Base-by-base conservation (phyloP, 2,329 filamentous ascomycete species). In the Ophiostoma fasciatum region DNA sequence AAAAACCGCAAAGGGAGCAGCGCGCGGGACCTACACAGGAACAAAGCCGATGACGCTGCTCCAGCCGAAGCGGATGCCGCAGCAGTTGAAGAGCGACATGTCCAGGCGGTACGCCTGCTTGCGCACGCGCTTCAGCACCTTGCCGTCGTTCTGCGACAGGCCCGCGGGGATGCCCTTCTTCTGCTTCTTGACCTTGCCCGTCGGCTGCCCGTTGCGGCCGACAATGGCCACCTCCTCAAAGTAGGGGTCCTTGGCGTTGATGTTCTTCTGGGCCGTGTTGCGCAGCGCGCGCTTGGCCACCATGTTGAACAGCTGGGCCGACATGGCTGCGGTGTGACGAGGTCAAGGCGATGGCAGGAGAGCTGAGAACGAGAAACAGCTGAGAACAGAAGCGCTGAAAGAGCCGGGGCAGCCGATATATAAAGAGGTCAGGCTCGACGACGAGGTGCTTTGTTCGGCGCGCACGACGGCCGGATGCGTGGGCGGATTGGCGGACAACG, bases 61-160 rank as follows among this genome's bases (percentile, higher is more conserved):
- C 84, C 85, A 94, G 37, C 90, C 90, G 51, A 96, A 87, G 39
- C 78, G 73, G 40, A 93, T 68, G 29, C 85, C 84, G 45, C 80
- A 72, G 51, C 83, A 72, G 50, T 72, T 85, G 62, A 88, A 92
- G 6, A 94, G 70, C 37, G 71, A 73, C 64, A 84, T 80, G 56
- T 96, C 90, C 19, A 94, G 71, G 26, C 74, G 70, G 58, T 94
- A 93, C 23, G 90, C 85, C 40, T 80, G 71, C 48, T 79, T 72
- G 57, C 93, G 88, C 48, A 93, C 83, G 48, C 79, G 80, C 48
- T 80, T 92, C 44, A 96, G 74, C 46, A 94, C 66, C 44, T 79
- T 69, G 50, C 69, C 77, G 57, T 98, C 90, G 48, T 93, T 72
- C 20, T 78, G 62, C 14, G 85, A 88, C 35, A 96, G 73, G 37